These are phyloP conservation scores for Corymbia citriodora DNA, from an alignment of 441 rosid species.

Conservation along the genomic window DNA sequence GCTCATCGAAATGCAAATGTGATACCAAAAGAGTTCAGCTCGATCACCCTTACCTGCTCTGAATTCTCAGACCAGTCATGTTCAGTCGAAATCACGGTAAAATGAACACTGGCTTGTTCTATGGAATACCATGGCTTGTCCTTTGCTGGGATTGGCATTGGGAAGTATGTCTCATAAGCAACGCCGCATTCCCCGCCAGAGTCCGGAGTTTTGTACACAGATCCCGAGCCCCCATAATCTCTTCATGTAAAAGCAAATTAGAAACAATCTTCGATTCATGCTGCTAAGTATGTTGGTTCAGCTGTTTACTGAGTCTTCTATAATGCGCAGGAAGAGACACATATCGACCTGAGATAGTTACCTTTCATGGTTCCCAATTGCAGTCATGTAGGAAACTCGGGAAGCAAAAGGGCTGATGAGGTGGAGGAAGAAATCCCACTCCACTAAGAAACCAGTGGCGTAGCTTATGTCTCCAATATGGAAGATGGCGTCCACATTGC, in stretches of 20 bases:
- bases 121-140: constrained; percentile 80
- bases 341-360: not conserved
- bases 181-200: constrained; percentile 78
- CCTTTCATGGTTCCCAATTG: constrained; percentile 78
- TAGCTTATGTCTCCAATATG: constrained; percentile 84
- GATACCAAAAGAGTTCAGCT: not conserved
- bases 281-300: not conserved
- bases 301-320: not conserved
- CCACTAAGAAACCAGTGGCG: constrained; percentile 70
- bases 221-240: constrained; percentile 46
- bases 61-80: constrained; percentile 44
- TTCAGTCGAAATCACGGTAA: constrained; percentile 62
- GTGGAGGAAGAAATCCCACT: constrained; percentile 68
- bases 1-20: not conserved
- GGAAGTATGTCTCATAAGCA: constrained; percentile 64
- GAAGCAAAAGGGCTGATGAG: constrained; percentile 61
- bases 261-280: not conserved
- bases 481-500: constrained; percentile 50
- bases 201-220: constrained; percentile 37
- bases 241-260: constrained; percentile 16
- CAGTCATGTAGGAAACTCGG: constrained; percentile 60
- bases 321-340: not conserved
- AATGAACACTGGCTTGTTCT: constrained; percentile 49
- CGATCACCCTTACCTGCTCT: constrained; percentile 34
- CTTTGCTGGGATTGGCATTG: constrained; percentile 53